Evolutionary conservation across 306 rosid genomes (phyloP), one percentile per base, ranked within the genome.

Genomic region (Trifolium repens): DNA sequence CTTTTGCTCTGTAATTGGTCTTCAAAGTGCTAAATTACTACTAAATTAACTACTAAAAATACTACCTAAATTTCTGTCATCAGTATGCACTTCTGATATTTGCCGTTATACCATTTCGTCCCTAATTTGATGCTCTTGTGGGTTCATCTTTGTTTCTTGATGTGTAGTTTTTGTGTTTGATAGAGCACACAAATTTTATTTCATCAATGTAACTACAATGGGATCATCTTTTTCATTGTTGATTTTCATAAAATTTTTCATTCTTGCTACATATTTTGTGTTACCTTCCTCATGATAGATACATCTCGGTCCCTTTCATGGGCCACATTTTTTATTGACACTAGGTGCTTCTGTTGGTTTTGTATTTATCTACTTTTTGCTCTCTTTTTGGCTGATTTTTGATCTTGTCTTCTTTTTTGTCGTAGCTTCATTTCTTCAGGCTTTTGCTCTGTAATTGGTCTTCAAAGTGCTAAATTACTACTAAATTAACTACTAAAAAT

Each of bases 21-120:
- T n/a, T n/a, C n/a, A n/a, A n/a, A n/a, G n/a, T n/a, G n/a, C n/a
- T n/a, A n/a, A n/a, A n/a, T n/a, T n/a, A n/a, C n/a, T n/a, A n/a
- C n/a, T n/a, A n/a, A n/a, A n/a, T n/a, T n/a, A n/a, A n/a, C n/a
- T n/a, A n/a, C n/a, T n/a, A n/a, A n/a, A n/a, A n/a, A n/a, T n/a
- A n/a, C n/a, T n/a, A n/a, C n/a, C n/a, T n/a, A n/a, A n/a, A n/a
- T n/a, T n/a, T n/a, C n/a, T n/a, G n/a, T n/a, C n/a, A n/a, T n/a
- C n/a, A 2, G 98, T 75, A 81, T 73, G 89, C 66, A 60, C 49
- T 84, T 80, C 79, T 86, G 61, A 26, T 66, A 35, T 72, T 72
- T 60, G 62, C 58, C 49, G 1, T 75, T 62, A 19, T 14, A 34
- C 37, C 52, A 49, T 60, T 43, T 72, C 9, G n/a, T 39, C 42